These are phyloP conservation scores for Rutidosis leptorrhynchoides DNA, from an alignment of 129 eudicot species.

Conservation along the genomic window DNA sequence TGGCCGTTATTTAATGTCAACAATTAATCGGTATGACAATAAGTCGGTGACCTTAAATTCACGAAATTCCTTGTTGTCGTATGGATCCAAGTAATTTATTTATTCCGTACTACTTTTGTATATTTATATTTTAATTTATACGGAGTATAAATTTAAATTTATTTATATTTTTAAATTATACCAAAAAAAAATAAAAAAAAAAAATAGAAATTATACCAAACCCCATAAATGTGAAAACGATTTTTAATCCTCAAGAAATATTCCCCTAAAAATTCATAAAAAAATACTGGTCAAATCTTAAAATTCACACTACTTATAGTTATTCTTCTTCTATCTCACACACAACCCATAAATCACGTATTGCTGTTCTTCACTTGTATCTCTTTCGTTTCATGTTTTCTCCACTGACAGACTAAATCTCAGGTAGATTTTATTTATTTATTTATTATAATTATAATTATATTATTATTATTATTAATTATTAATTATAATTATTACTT, in stretches of 20 bases:
- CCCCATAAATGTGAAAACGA: slow-evolving; percentile 6
- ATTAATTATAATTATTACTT: no score
- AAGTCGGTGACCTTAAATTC: slow-evolving; percentile 6
- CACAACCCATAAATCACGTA: slow-evolving; percentile 9
- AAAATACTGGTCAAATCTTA: slow-evolving; percentile 9
- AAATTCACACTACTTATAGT: neutral
- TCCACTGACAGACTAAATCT: slow-evolving; percentile 16
- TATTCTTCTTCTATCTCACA: slow-evolving; percentile 17
- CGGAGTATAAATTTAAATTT: no score
- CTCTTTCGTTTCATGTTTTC: slow-evolving; percentile 9
- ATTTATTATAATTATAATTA: no score
- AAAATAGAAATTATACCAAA: neutral
- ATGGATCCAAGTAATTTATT: slow-evolving; percentile 7
- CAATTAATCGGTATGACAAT: neutral
- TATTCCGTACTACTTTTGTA: no score
- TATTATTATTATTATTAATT: no score
- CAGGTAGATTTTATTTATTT: neutral
- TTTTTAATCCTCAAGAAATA: slow-evolving; percentile 5
- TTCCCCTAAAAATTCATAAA: neutral
- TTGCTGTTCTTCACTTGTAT: slow-evolving; percentile 12
- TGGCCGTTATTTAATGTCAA: neutral
- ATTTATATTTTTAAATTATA: no score
- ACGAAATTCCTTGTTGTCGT: slow-evolving; percentile 15
- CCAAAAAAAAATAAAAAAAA: no score
- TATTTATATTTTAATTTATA: no score